Evolutionary conservation across 257 asterid genomes (phyloP), one percentile per base, ranked within the genome.

Genomic region (Solanum raphanifolium): DNA sequence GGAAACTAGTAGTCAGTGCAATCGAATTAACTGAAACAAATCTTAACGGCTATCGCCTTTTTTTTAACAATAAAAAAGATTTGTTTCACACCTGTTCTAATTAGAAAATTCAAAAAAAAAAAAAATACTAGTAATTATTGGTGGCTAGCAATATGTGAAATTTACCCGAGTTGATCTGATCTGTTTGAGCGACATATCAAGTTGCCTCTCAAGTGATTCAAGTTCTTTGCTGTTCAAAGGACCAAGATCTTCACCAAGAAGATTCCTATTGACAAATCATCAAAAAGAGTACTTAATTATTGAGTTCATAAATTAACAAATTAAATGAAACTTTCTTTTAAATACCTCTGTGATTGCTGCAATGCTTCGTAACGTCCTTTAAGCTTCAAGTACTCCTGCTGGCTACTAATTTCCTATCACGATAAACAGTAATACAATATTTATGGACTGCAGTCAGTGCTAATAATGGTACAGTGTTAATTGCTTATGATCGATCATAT

Each of bases 191-290:
- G 99, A 96, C 95, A 94, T 91, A 78, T 97, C 99, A 78, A 97
- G 99, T 86, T 97, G 99, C 86, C 95, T 94, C 88, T 97, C 99
- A 39, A 97, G 94, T 41, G 98, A 94, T 90, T 97, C 99, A 58
- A 97, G 99, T 76, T 97, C 99, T 93, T 94, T 95, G 95, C 98
- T 94, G 94, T 94, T 97, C 90, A 95, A 86, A 88, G 98, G 98
- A 34, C 98, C 98, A 88, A 97, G 99, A 90, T 97, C 99, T 90
- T 95, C 99, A 74, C 99, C 99, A 87, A 96, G 96, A 87, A 97
- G 98, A 86, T 97, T 96, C 92, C 99, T 97, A 87, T 3, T 65
- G 25, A 41, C 72, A 48, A 78, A 52, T 23, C 29, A 85, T 29
- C n/a, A 21, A 18, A 85, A 87, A 35, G 62, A 18, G 13, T 65